Conservation (phyloP, 2,329 filamentous ascomycete species). For the Graphilbum ipis-grandicollis region DNA sequence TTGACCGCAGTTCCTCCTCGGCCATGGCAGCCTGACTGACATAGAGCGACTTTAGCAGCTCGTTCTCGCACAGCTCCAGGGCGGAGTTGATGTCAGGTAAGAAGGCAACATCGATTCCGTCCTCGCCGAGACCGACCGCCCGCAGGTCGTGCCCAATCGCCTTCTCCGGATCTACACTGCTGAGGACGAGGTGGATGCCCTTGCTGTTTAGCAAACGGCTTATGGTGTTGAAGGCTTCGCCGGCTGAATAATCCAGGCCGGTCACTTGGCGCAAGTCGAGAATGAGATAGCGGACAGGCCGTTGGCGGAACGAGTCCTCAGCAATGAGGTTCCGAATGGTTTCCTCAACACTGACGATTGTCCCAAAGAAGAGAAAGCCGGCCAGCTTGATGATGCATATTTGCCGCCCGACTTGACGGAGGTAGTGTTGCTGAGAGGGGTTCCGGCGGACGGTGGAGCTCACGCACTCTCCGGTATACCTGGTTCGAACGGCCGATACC, state of each 20-base stretch:
- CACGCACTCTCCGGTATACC: slow-evolving; percentile 78
- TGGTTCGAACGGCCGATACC: slow-evolving; percentile 73
- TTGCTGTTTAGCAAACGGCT: slow-evolving; percentile 66
- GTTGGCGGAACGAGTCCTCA: slow-evolving; percentile 58
- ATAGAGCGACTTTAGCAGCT: slow-evolving; percentile 70
- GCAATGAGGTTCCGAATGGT: slow-evolving; percentile 69
- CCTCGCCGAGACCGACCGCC: slow-evolving; percentile 65
- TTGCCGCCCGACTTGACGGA: slow-evolving; percentile 71
- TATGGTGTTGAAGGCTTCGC: slow-evolving; percentile 86
- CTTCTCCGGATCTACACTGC: slow-evolving; percentile 60
- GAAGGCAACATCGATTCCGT: slow-evolving; percentile 57
- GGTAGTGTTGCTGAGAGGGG: slow-evolving; percentile 71
- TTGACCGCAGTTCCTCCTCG: slow-evolving; percentile 3
- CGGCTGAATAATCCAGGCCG: slow-evolving; percentile 88
- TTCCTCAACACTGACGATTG: slow-evolving; percentile 87
- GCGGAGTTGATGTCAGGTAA: slow-evolving; percentile 86
- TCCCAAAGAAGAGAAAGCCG: slow-evolving; percentile 96
- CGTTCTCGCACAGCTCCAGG: slow-evolving; percentile 87
- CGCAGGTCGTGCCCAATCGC: slow-evolving; percentile 63
- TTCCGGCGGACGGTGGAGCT: slow-evolving; percentile 87
- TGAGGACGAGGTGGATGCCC: slow-evolving; percentile 65
- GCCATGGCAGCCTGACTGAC: slow-evolving; percentile 45
- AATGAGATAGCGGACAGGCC: slow-evolving; percentile 77
- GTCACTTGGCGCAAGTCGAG: slow-evolving; percentile 81
- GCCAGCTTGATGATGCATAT: slow-evolving; percentile 83